phyloP scores from a whole-genome alignment of 1,284 basidiomycete species.

The Kwoniella shivajii region DNA sequence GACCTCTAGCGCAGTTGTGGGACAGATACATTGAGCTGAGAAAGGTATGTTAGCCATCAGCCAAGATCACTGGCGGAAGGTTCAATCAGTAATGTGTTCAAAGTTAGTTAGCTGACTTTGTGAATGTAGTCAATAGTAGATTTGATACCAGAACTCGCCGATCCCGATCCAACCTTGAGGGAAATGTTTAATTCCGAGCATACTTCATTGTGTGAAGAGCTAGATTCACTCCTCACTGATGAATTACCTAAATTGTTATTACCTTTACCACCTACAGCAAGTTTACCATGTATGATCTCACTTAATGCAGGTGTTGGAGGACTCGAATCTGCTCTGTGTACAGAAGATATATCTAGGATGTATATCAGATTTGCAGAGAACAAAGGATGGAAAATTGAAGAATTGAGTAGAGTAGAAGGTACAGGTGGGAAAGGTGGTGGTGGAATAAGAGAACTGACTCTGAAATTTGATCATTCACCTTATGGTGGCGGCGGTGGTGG shows the following conservation, averaged over 20 bases:
- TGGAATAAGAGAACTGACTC: conserved; percentile 78
- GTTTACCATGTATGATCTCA: conserved; percentile 80
- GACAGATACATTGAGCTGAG: conserved; percentile 56
- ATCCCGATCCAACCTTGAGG: conserved; percentile 75
- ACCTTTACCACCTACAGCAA: conserved; percentile 66
- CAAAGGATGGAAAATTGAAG: conserved; percentile 52
- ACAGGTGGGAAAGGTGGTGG: conserved; percentile 61
- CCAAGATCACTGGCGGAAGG: background rate
- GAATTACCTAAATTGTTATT: conserved; percentile 72
- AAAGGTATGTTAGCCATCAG: conserved; percentile 46
- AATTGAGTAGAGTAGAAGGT: conserved; percentile 52
- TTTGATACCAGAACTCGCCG: conserved; percentile 65
- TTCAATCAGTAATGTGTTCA: background rate
- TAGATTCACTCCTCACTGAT: conserved; percentile 59
- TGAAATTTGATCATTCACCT: conserved; percentile 52
- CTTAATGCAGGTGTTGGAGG: conserved; percentile 93
- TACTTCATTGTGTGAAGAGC: conserved; percentile 57
- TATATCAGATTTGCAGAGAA: conserved; percentile 71
- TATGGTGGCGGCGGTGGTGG: conserved; percentile 54
- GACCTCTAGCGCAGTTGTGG: conserved; percentile 57
- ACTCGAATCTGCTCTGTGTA: conserved; percentile 81
- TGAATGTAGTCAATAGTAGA: conserved; percentile 64
- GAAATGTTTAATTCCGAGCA: conserved; percentile 75
- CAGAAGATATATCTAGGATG: conserved; percentile 77
- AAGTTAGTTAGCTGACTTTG: background rate